Conservation (phyloP, 2,329 filamentous ascomycete genomes). For the Xylaria digitata region DNA sequence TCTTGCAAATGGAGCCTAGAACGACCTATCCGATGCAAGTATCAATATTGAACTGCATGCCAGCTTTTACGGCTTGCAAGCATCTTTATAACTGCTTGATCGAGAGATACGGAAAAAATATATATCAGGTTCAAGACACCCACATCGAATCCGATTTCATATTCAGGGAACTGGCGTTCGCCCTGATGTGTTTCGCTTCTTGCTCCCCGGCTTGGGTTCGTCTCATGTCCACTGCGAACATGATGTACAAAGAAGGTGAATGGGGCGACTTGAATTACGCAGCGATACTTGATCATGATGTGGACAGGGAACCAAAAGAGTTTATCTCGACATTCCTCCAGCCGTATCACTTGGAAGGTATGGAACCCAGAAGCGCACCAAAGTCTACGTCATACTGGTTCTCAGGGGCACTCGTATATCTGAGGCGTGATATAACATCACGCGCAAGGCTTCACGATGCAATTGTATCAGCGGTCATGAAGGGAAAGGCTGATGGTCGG, state of each 20-base stretch:
- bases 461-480: slow-evolving; percentile 22
- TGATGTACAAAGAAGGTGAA: not conserved
- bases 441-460: slow-evolving; percentile 20
- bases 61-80: slow-evolving; percentile 19
- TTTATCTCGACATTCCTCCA: slow-evolving; percentile 8
- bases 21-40: slow-evolving; percentile 11
- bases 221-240: not conserved
- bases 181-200: slow-evolving; percentile 23
- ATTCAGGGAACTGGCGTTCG: slow-evolving; percentile 21
- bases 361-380: slow-evolving; percentile 19
- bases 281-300: slow-evolving; percentile 12
- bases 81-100: slow-evolving; percentile 8
- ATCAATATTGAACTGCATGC: slow-evolving; percentile 18
- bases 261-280: not conserved
- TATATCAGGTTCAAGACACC: slow-evolving; percentile 11
- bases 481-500: slow-evolving; percentile 19
- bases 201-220: slow-evolving; percentile 26
- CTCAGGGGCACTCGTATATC: slow-evolving; percentile 23
- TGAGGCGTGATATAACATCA: slow-evolving; percentile 22
- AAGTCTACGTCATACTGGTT: slow-evolving; percentile 25
- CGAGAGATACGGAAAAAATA: not conserved
- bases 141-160: slow-evolving; percentile 15
- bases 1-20: slow-evolving; percentile 15
- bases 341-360: slow-evolving; percentile 17
- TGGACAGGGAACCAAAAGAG: slow-evolving; percentile 6